Evolutionary conservation across 1,284 basidiomycete species (phyloP).

Genomic region (Leccinum fallax): DNA sequence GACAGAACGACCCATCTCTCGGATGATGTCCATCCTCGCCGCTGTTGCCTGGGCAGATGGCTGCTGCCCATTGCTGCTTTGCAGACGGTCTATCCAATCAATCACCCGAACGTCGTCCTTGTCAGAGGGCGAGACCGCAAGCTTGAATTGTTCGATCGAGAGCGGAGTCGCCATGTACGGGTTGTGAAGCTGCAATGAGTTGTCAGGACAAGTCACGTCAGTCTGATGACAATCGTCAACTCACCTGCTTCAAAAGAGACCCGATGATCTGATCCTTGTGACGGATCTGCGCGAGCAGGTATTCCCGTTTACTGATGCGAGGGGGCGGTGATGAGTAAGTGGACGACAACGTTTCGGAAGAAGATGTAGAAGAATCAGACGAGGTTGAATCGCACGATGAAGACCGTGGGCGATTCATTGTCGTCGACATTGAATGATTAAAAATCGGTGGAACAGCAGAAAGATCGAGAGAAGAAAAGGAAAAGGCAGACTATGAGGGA

Average conservation of each 20-base stretch:
- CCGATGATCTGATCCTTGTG: conserved; percentile 85
- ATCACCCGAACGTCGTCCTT: conserved; percentile 65
- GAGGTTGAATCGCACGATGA: conserved; percentile 21
- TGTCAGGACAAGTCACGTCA: conserved; percentile 7
- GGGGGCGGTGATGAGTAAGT: conserved; percentile 29
- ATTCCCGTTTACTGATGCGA: conserved; percentile 71
- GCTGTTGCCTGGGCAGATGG: conserved; percentile 25
- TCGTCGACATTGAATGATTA: background rate
- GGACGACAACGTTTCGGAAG: conserved; percentile 34
- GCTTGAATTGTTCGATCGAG: conserved; percentile 72
- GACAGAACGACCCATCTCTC: conserved; percentile 30
- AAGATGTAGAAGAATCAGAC: conserved; percentile 24
- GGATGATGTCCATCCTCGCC: conserved; percentile 30
- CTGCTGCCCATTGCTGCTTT: conserved; percentile 36
- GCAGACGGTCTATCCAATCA: conserved; percentile 65
- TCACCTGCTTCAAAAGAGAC: conserved; percentile 74
- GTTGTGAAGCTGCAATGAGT: conserved; percentile 61
- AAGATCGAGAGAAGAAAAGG: background rate
- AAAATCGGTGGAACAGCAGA: background rate
- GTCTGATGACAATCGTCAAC: conserved; percentile 19
- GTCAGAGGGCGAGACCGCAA: conserved; percentile 73
- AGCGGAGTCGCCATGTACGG: conserved; percentile 76
- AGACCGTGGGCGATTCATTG: conserved; percentile 28
- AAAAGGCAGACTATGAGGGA: background rate
- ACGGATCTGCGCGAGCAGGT: conserved; percentile 76